Base-by-base conservation (phyloP, 352 stramenopile species). In the Phytopythium helicoides region DNA sequence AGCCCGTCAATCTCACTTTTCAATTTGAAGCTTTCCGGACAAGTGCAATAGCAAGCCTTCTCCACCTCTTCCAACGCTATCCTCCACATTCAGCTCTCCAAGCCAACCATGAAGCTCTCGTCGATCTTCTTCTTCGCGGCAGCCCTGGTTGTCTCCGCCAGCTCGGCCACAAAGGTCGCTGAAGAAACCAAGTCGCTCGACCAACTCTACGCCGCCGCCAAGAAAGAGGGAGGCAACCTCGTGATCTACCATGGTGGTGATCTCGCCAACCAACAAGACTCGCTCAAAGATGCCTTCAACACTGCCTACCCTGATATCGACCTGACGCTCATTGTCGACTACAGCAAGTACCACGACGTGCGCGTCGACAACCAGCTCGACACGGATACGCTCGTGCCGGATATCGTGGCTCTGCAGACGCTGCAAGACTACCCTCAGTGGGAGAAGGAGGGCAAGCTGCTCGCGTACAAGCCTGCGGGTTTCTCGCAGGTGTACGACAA, bases 301-400 rank as follows among this genome's bases (percentile, higher is more conserved):
- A 53, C 52, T 0, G 52, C 64, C 4, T 81, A 71, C 68, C 72
- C 78, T 18, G 39, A 72, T 6, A 73, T 87, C 58, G 83, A 85
- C 42, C 76, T 85, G 64, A 81, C 71, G 35, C 51, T 86, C 34
- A 59, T 80, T 52, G 60, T 78, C 12, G 74, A 81, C 59, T 76
- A 85, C 64, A 66, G 50, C 64, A 80, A 80, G 62, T 77, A 68
- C 52, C 64, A 82, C 49, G 47, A 81, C 47, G 80, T 73, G 35
- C 80, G 76, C 25, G 71, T 81, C 31, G 71, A 91, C 66, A 79
- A 89, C 52, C 61, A 80, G 34, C 58, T 84, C 35, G 73, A 79
- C 51, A 73, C 57, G 33, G 53, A 71, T 52, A 56, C 49, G 31
- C 55, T 81, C 35, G 71, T 80, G 39, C 62, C 65, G 0, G 69